Conservation (phyloP, 352 stramenopile genomes). For the Globisporangium spinosum region DNA sequence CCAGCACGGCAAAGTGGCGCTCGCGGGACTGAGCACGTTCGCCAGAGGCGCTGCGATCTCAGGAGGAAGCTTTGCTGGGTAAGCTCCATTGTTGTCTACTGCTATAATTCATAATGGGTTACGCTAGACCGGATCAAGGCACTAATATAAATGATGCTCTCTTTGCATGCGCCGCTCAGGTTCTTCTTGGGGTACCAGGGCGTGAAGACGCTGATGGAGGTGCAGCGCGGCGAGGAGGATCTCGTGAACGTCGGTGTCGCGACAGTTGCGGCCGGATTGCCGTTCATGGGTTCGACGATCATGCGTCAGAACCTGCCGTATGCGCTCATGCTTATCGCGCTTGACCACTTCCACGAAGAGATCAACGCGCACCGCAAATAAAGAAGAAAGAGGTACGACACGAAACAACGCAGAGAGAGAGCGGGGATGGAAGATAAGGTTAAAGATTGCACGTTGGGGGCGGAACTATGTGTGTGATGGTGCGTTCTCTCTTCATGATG, state of each 20-base stretch:
- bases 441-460: not conserved
- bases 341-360: slow-evolving; percentile 82
- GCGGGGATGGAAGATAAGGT: not conserved
- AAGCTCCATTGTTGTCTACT: not conserved
- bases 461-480: not conserved
- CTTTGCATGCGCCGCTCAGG: slow-evolving; percentile 18
- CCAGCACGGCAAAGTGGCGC: slow-evolving; percentile 43
- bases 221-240: slow-evolving; percentile 54
- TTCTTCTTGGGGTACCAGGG: slow-evolving; percentile 82
- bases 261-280: slow-evolving; percentile 38
- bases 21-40: slow-evolving; percentile 40
- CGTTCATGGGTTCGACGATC: slow-evolving; percentile 56
- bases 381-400: not conserved
- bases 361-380: slow-evolving; percentile 55
- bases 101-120: not conserved
- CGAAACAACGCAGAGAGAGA: not conserved
- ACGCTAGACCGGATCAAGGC: not conserved
- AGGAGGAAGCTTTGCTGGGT: slow-evolving; percentile 56
- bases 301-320: slow-evolving; percentile 78
- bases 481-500: not conserved
- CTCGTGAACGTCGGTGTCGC: slow-evolving; percentile 57
- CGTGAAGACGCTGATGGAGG: slow-evolving; percentile 65
- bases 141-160: not conserved
- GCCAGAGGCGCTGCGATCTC: slow-evolving; percentile 51
- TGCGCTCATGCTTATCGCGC: slow-evolving; percentile 66